Conservation (phyloP, 192 early-diverging fungal species). For the Phlyctochytrium arcticum region DNA sequence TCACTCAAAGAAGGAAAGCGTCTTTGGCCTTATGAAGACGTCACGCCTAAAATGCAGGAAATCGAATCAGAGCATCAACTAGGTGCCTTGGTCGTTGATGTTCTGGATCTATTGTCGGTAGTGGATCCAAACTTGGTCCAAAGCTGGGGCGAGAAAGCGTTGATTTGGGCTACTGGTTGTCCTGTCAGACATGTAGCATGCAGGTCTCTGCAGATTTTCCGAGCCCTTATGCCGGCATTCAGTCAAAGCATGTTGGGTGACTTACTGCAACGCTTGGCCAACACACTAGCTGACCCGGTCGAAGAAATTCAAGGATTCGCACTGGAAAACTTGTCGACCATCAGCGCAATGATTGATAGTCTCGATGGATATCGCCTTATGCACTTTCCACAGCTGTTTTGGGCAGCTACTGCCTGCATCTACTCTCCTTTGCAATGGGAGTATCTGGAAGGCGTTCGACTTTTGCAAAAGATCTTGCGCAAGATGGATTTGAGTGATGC, state of each 20-base stretch:
- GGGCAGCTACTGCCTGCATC: conserved; percentile 71
- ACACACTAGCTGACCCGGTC: conserved; percentile 69
- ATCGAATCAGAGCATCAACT: conserved; percentile 34
- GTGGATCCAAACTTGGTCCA: conserved; percentile 39
- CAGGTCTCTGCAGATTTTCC: conserved; percentile 79
- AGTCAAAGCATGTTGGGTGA: conserved; percentile 73
- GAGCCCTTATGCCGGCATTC: conserved; percentile 65
- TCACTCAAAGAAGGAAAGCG: conserved; percentile 69
- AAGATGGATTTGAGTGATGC: conserved; percentile 56
- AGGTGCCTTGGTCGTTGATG: conserved; percentile 35
- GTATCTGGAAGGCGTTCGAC: conserved; percentile 60
- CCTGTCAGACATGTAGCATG: conserved; percentile 84
- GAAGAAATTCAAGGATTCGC: conserved; percentile 80
- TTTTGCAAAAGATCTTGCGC: conserved; percentile 60
- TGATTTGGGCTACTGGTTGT: conserved; percentile 79
- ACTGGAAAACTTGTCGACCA: conserved; percentile 67
- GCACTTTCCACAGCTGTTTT: conserved; percentile 77
- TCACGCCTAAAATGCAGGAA: conserved; percentile 47
- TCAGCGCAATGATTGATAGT: conserved; percentile 57
- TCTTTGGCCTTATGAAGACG: conserved; percentile 79
- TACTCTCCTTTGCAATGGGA: conserved; percentile 74
- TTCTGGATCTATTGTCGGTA: conserved; percentile 42
- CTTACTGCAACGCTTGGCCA: conserved; percentile 68
- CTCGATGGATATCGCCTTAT: conserved; percentile 55
- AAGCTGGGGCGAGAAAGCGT: conserved; percentile 72